Base-by-base conservation (phyloP, 345 rosid species). In the Noccaea caerulescens region DNA sequence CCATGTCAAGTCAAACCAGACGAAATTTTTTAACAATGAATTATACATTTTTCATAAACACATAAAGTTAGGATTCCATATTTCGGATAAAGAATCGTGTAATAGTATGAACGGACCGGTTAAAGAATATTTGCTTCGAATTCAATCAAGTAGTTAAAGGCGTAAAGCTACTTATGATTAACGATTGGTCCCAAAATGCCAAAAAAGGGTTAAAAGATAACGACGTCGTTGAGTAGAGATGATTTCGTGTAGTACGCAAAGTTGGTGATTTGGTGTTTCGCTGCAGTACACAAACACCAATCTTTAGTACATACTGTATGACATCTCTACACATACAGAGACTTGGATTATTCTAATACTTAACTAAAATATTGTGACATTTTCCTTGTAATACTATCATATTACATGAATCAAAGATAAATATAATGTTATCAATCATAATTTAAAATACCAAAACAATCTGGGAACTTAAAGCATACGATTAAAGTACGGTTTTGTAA, bases 191-290 rank as follows among this genome's bases (percentile, higher is more conserved):
- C 5, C 1, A 68, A 33, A 68, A 36, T 8, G 60, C 70, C 25
- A 13, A 68, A 43, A 54, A 32, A 18, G 33, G n/a, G 6, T 27
- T 16, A 39, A 30, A 53, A 50, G 3, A 51, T 3, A 5, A 38
- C 42, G 68, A 61, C 36, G 16, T 41, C 25, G 53, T 60, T 8
- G 54, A 13, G 23, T 52, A 50, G 54, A 42, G 54, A 62, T 33
- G 46, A 18, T 42, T 37, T 42, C 75, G 37, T 71, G 69, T 23
- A 72, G 69, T 62, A 71, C 75, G 41, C 16, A 53, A 52, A 62
- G 61, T 16, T 25, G 27, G 3, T 25, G 27, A 25, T 25, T 71
- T 62, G 69, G 68, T 71, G 68, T 51, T 71, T 33, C 2, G 6
- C 8, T 52, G 69, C 54, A 52, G 62, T 62, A 62, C 76, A 71